Base-by-base conservation (phyloP, 2,329 filamentous ascomycete species). In the Aureobasidium leucospermi region DNA sequence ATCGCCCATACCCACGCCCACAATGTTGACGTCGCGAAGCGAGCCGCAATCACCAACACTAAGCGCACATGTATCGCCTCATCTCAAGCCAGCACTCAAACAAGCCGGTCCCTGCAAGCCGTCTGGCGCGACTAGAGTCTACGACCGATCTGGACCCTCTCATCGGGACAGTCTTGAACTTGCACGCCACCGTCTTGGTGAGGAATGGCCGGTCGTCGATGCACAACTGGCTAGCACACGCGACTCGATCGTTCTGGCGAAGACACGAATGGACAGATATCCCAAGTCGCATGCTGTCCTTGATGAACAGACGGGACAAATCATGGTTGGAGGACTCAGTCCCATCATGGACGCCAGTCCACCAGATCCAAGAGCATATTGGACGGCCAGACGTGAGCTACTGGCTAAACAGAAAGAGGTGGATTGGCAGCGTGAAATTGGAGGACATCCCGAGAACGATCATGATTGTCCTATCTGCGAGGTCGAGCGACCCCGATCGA, bases 161-260 rank as follows among this genome's bases (percentile, higher is more conserved):
- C 68, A 70, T 55, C 65, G 69, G 47, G 66, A 71, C 61, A 69
- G 67, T 6, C 62, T 71, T 11, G 68, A 70, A 4, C 63, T 70
- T 7, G 62, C 64, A 13, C 66, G 63, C 11, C 57, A 63, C 23
- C 63, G 66, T 11, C 60, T 67, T 13, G 53, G 58, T 2, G 61
- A 61, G 8, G 53, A 63, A 4, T 60, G 62, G 11, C 60, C 59
- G 5, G 52, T 59, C 16, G 58, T 62, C 36, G 68, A 65, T 38
- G 59, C 59, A n/a, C 56, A 62, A 10, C 63, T 70, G 8, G 53
- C 65, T 28, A 61, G 62, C n/a, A 55, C 65, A 10, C 60, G 59
- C 23, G 69, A 71, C 59, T 70, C 68, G 6, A 67, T 69, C 56
- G 41, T 67, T 13, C 52, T 71, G 5, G 62, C 64, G 5, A 68